Evolutionary conservation across 2,329 filamentous ascomycete species (phyloP), one percentile per base, ranked within the genome.

Genomic region (Didymella pomorum): DNA sequence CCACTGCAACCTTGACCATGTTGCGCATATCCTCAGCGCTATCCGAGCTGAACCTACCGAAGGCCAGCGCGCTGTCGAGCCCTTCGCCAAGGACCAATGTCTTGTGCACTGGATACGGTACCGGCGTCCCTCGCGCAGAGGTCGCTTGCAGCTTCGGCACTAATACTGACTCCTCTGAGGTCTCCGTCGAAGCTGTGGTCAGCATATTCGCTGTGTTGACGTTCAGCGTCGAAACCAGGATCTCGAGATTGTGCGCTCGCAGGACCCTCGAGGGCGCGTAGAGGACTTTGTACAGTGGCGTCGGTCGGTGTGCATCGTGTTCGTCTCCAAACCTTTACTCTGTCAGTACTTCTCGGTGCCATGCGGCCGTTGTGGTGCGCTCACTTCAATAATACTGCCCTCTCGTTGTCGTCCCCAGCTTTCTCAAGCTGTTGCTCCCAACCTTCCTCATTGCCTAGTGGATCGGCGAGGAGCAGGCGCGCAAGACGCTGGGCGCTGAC

Each of bases 41-140:
- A 31, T 73, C 68, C 42, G 73, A 69, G 16, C 74, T 74, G 62
- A 81, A 74, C 37, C 74, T 66, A 44, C 79, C 72, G 75, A 76
- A 84, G 1, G 83, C 80, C 5, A 88, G 81, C 1, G 89, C 86
- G 8, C 90, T 92, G 52, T 85, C 79, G 2, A 96, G 78, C 0
- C 92, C 93, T 47, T 91, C 84, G 0, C 87, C 88, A 9, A 96
- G 84, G 10, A 97, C 69, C 16, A 97, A 78, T 0, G 89, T 87
- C 71, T 89, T 91, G 72, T 98, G 94, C 1, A 97, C 92, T 0
- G 94, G 93, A 43, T 92, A 92, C 7, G 87, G 86, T 41, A 95
- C 82, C 16, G 87, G 84, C 12, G 87, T 87, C 56, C 87, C 84
- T 60, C 87, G 82, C 9, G 88, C 87, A 16, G 85, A 86, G 60